Evolutionary conservation across 257 asterid genomes (phyloP), one percentile per base, ranked within the genome.

Genomic region (Fraxinus quadrangulata): DNA sequence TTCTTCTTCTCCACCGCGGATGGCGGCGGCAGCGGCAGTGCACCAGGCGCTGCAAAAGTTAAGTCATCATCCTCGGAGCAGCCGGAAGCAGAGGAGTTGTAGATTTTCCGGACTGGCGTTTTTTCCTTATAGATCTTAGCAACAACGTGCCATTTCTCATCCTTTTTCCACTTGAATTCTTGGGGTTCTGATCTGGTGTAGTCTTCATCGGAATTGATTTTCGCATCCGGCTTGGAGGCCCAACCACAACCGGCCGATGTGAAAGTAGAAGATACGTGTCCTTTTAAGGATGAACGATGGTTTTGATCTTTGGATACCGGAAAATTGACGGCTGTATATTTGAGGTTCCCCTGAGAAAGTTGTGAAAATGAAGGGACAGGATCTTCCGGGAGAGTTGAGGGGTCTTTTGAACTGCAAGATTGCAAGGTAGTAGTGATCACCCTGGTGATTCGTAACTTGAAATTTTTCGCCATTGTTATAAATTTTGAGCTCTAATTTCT

Each of bases 381-480:
- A 70, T 83, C 85, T 37, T 37, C 73, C 0, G 97, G 93, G 78
- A 90, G 90, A 66, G 42, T 45, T 77, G 89, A 85, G 63, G 95
- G 73, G 79, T 89, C 80, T 71, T 86, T 92, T 33, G 97, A 90
- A 77, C 94, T 91, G 89, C 97, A 92, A 1, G 96, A 86, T 24
- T 88, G 90, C 63, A 92, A 81, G 37, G 96, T 86, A 21, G 87
- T 73, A 36, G 93, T 67, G 84, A 92, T 88, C 7, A 79, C 84
- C 77, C 78, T 85, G 78, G 86, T 83, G 68, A 92, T 79, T 21
- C 90, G 83, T 26, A 90, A 87, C 85, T 87, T 90, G 31, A 92
- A 89, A 45, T 87, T 79, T 74, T 88, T 89, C 2, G 86, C 89
- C 96, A 88, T 88, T 80, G 80, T 47, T 75, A 69, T 7, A n/a